phyloP scores from a whole-genome alignment of 306 rosid species.

The Fragaria ananassa region DNA sequence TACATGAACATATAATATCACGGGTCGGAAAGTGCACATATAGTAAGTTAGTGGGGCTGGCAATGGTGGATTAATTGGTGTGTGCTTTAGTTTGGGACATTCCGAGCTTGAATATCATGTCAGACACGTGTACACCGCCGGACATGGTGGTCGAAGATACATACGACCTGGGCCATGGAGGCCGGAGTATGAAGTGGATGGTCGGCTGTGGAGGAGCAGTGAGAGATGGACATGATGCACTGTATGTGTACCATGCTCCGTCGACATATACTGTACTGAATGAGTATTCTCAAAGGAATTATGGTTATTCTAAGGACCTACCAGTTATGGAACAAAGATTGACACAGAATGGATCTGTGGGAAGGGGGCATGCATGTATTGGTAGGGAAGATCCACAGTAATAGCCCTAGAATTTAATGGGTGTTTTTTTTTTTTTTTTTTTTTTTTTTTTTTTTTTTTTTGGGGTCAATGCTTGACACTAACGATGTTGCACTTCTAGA shows the following conservation, averaged over 20 bases:
- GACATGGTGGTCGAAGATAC: not conserved
- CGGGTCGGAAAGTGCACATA: not conserved
- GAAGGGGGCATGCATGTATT: not conserved
- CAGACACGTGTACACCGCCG: not conserved
- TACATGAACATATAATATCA: not conserved
- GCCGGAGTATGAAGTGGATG: constrained; percentile 3
- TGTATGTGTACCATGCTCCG: not conserved
- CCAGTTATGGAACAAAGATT: not conserved
- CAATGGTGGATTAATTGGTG: not conserved
- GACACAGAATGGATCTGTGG: not conserved
- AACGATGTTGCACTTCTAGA: not conserved
- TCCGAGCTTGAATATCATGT: not conserved
- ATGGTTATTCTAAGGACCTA: constrained; percentile 4
- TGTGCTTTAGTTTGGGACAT: not conserved
- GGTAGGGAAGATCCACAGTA: not conserved
- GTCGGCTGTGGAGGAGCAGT: constrained; percentile 1
- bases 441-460: too few relatives aligned
- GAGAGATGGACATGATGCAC: not conserved
- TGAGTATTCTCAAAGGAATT: not conserved
- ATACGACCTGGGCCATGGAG: constrained; percentile 7
- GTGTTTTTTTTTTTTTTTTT: not conserved
- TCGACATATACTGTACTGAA: not conserved
- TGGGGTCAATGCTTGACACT: not conserved
- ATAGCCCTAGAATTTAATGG: not conserved
- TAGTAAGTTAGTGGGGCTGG: not conserved